Evolutionary conservation across 73 alveolate genomes (phyloP).

Genomic region (Symbiodinium pilosum): DNA sequence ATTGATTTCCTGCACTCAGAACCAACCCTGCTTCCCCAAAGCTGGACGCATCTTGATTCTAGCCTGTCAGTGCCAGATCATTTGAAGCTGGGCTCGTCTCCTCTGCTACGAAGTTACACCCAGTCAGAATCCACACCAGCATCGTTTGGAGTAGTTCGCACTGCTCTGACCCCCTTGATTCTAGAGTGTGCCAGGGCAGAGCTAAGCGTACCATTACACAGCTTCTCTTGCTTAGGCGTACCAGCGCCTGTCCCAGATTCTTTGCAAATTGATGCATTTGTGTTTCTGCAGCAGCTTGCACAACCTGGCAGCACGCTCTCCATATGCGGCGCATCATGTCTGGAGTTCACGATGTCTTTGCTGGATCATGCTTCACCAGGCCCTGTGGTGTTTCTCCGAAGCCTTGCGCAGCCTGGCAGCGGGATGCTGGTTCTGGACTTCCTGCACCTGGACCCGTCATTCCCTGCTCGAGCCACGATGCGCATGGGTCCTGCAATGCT

Average conservation of each 20-base stretch:
- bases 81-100: slow-evolving; percentile 12
- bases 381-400: neutral
- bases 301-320: neutral
- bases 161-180: neutral
- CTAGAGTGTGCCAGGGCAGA: slow-evolving; percentile 30
- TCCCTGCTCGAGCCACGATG: neutral
- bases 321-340: neutral
- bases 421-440: slow-evolving; percentile 18
- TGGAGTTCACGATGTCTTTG: neutral
- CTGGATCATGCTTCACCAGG: neutral
- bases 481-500: neutral
- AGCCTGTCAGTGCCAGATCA: neutral
- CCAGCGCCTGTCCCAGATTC: neutral
- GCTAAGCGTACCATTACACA: neutral
- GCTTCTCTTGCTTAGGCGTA: neutral
- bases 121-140: neutral
- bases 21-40: neutral
- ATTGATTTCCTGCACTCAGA: slow-evolving; percentile 22
- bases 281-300: neutral
- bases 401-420: neutral
- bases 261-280: neutral
- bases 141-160: neutral
- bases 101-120: neutral
- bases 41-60: slow-evolving; percentile 15
- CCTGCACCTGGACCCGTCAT: neutral